Evolutionary conservation across 495 filamentous ascomycete species (phyloP), one percentile per base, ranked within the genome.

Genomic region (Aspergillus bridgeri): DNA sequence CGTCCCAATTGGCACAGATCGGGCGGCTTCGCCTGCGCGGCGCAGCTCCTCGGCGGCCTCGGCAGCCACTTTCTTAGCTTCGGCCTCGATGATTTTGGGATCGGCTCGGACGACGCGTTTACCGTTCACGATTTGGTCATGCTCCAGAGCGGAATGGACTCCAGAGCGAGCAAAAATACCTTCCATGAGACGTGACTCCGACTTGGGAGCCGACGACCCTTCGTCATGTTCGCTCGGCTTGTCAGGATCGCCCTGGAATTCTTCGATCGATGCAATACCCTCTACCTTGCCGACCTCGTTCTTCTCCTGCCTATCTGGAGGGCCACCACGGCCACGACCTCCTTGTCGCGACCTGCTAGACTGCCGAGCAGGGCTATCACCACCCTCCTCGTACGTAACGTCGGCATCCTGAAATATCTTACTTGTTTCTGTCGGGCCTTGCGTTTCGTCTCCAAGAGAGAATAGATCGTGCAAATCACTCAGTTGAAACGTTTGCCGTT

Each of bases 381-480:
- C 53, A 9, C 60, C 57, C 19, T 59, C 75, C 19, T 77, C 69
- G 49, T 75, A 87, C 33, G 86, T 78, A 44, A 92, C 87, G 66
- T 95, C 89, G 8, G 88, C 87, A 42, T 90, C 87, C 57, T 90
- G 81, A 74, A 98, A 98, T 42, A 97, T 74, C 59, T 83, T 85
- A 42, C 85, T 84, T 1, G 94, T 97, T 71, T 96, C 91, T 0
- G 92, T 92, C 33, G 81, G 78, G 19, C 81, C 81, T 25, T 88
- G 86, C 17, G 85, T 78, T 18, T 86, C 82, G 24, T 79, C 79
- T 33, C 85, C 89, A 6, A 97, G 78, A 8, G 86, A 87, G 69
- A 98, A 98, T 2, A 98, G 78, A 68, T 98, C 92, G 60, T 96
- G 88, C 13, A 98, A 69, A 66, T 96, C 92, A 47, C 85, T 85